phyloP scores from a whole-genome alignment of 495 filamentous ascomycete genomes.

The Coniosporium apollinis region DNA sequence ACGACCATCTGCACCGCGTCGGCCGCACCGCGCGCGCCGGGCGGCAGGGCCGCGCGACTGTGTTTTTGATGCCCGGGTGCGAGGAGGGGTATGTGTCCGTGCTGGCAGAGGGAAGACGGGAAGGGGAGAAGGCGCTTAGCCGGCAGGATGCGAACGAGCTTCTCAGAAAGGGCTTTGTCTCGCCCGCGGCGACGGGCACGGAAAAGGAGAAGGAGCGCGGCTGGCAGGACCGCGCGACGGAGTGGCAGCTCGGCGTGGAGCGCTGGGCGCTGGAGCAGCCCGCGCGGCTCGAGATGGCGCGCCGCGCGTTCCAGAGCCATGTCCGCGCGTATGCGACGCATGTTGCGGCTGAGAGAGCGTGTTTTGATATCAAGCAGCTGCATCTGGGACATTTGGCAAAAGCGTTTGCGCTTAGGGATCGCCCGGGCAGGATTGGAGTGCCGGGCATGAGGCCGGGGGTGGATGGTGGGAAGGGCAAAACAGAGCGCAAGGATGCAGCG shows the following conservation, averaged over 20 bases:
- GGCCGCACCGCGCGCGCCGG: conserved; percentile 90
- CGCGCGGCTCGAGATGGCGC: conserved; percentile 49
- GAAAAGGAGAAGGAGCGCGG: conserved; percentile 23
- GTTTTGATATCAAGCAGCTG: conserved; percentile 76
- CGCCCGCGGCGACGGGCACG: conserved; percentile 18
- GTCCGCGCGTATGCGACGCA: conserved; percentile 92
- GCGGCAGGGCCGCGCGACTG: conserved; percentile 65
- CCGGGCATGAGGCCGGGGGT: conserved; percentile 32
- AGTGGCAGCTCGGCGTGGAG: conserved; percentile 62
- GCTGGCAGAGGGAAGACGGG: conserved; percentile 41
- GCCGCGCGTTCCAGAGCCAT: conserved; percentile 76
- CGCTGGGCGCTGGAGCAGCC: conserved; percentile 48
- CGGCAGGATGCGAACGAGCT: conserved; percentile 42
- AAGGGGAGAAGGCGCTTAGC: conserved; percentile 35
- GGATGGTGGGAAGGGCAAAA: conserved; percentile 29
- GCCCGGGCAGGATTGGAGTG: conserved; percentile 70
- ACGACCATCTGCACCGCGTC: conserved; percentile 87
- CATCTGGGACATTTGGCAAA: conserved; percentile 92
- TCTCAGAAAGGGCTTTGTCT: conserved; percentile 40
- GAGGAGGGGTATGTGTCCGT: conserved; percentile 81
- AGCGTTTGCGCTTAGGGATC: conserved; percentile 74
- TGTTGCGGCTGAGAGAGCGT: conserved; percentile 58
- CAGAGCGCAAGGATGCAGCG: conserved; percentile 18
- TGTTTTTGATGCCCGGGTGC: conserved; percentile 77
- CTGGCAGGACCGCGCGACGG: conserved; percentile 55